These are phyloP conservation scores for Neonectria magnoliae DNA, from an alignment of 2,329 filamentous ascomycete species.

Conservation along the genomic window DNA sequence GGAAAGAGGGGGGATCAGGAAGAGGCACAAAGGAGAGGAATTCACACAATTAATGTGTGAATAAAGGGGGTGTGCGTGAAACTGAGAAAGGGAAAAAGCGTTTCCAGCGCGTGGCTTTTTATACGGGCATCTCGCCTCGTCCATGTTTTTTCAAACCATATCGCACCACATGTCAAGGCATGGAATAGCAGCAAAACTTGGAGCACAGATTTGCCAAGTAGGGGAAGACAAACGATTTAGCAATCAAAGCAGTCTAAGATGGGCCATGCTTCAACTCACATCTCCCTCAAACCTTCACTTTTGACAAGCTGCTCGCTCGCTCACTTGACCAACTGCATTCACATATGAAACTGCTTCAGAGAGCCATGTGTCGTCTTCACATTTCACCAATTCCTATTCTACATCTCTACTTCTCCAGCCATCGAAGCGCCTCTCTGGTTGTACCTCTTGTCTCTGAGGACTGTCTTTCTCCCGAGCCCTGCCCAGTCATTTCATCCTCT, in stretches of 20 bases:
- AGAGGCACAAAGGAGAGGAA: not conserved
- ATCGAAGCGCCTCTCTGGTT: constrained; percentile 17
- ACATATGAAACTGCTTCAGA: not conserved
- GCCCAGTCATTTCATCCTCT: constrained; percentile 22
- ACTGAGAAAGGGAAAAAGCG: constrained; percentile 15
- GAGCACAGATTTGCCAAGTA: constrained; percentile 1
- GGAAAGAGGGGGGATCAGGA: not conserved
- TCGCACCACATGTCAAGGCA: constrained; percentile 5
- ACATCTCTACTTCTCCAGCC: constrained; percentile 30
- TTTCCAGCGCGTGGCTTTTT: constrained; percentile 17
- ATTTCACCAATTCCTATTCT: constrained; percentile 36
- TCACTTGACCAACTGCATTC: no score
- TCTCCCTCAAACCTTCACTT: not conserved
- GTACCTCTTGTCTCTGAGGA: constrained; percentile 9
- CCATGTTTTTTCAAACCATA: not conserved
- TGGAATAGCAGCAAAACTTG: constrained; percentile 16
- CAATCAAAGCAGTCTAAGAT: not conserved
- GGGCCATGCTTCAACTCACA: not conserved
- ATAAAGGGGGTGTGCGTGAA: not conserved
- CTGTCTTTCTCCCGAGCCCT: constrained; percentile 17
- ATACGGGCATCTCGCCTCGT: constrained; percentile 1
- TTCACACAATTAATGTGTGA: not conserved
- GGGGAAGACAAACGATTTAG: constrained; percentile 2
- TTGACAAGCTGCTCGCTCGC: no score
- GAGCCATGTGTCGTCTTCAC: constrained; percentile 29